Evolutionary conservation across 2,329 filamentous ascomycete genomes (phyloP), one percentile per base, ranked within the genome.

Genomic region (Chaetomium globosum): DNA sequence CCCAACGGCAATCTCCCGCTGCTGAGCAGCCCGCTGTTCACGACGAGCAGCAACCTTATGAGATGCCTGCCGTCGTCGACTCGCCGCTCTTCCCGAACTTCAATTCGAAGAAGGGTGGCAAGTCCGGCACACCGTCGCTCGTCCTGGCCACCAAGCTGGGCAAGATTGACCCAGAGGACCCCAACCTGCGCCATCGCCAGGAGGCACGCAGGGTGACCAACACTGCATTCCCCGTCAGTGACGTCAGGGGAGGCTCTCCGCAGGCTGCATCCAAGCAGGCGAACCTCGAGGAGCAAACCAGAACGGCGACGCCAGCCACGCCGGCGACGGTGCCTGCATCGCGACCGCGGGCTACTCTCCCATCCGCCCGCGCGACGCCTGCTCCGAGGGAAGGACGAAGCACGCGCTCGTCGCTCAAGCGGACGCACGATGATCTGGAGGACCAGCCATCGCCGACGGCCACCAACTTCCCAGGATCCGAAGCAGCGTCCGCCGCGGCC

Each of bases 371-470:
- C 59, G 63, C 52, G 61, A 71, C 67, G 72, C 69, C 76, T 68
- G 61, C 69, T 74, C 57, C 73, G 73, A 54, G 73, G 73, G 66
- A 78, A 73, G 67, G 77, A 74, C 77, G 82, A 58, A 76, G 80
- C 56, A 84, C 81, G 51, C 80, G 82, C 48, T 83, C 81, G 16
- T 77, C 75, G 36, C 72, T 77, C 71, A 87, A 86, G 80, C 78
- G 84, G 64, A 76, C 81, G 31, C 77, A 83, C 74, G 84, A 87
- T 68, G 84, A 86, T 65, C 74, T 80, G 19, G 85, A 87, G 61
- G 79, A 81, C 56, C 77, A 80, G 65, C 78, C 78, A 65, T 87
- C 86, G 55, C 85, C 86, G 2, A 81, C 81, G 19, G 75, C 80
- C 19, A 78, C 80, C 60, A 81, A 80, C 54, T 82, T 84, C 70